Base-by-base conservation (phyloP, 495 filamentous ascomycete species). In the Hyaloscypha hepaticicola region DNA sequence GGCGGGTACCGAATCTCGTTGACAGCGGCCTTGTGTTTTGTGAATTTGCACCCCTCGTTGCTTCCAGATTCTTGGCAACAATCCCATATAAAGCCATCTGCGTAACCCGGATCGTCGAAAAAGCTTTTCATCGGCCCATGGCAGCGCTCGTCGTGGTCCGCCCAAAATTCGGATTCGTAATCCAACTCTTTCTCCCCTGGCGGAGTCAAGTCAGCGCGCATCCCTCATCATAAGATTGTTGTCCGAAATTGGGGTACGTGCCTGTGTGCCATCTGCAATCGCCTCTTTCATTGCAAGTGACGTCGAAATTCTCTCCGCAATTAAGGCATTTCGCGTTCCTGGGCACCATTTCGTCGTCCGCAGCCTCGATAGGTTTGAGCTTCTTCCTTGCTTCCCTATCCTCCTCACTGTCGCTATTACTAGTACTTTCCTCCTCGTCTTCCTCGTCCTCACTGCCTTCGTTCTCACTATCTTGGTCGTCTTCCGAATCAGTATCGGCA, bases 21-120 rank as follows among this genome's bases (percentile, higher is more conserved):
- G 19, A 29, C 27, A 28, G 6, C 0, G 3, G 58, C 34, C 41
- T 56, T 66, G 24, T 66, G 64, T 55, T 33, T 61, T 3, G 64
- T 66, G 5, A 19, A 55, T 24, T 56, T 66, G 58, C 64, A 66
- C 11, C 64, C 64, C 33, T 60, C 58, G 41, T 66, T 16, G 24
- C 29, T 57, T n/a, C 64, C 64, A 12, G 22, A 84, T 87, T 70
- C 87, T 80, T 63, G 65, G 51, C 75, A 74, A 63, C 71, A 74
- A 31, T 2, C 41, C 55, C 61, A 75, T 28, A 19, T 34, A 55
- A 71, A 76, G 21, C 68, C 68, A 33, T 72, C 70, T 3, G 66
- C 69, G 58, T 24, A 72, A 27, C 67, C 64, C 4, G 66, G 50
- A 9, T 65, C 53, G 31, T 51, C 55, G 11, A 57, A 52, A 3